phyloP scores from a whole-genome alignment of 345 rosid genomes.

The Citrus mangshanensis region DNA sequence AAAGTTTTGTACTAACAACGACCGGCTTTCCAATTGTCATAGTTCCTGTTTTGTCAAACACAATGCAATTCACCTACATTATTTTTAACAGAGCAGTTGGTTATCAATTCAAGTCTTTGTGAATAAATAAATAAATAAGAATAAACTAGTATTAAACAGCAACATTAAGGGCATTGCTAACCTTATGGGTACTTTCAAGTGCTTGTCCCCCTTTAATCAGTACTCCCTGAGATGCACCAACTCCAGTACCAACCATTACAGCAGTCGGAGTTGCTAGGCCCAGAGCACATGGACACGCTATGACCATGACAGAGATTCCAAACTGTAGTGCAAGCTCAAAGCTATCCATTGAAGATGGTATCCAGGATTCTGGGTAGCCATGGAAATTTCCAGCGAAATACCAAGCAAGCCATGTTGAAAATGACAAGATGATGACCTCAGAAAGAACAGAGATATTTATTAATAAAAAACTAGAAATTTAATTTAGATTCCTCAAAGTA shows the following conservation, averaged over 20 bases:
- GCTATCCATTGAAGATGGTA: constrained; percentile 91
- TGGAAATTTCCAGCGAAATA: constrained; percentile 80
- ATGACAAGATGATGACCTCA: constrained; percentile 74
- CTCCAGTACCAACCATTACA: constrained; percentile 99
- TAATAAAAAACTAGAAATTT: neutral
- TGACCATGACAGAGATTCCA: constrained; percentile 98
- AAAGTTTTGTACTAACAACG: constrained; percentile 67
- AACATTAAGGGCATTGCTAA: constrained; percentile 15
- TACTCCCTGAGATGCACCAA: constrained; percentile 94
- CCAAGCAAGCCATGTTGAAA: constrained; percentile 91
- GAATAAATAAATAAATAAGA: no score
- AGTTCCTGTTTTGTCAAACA: constrained; percentile 97
- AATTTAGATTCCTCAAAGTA: neutral
- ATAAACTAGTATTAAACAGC: neutral
- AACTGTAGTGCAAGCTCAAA: constrained; percentile 92
- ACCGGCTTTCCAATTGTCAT: constrained; percentile 94
- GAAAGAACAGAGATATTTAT: constrained; percentile 1
- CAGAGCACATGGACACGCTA: constrained; percentile 97
- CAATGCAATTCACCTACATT: constrained; percentile 76
- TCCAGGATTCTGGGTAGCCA: constrained; percentile 83
- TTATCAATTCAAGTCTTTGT: neutral
- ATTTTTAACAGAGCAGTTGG: neutral
- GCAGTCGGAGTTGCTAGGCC: constrained; percentile 98
- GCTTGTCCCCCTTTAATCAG: constrained; percentile 98
- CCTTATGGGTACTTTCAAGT: constrained; percentile 80